Evolutionary conservation across 257 asterid genomes (phyloP).

Genomic region (Solanum infundibuliforme): DNA sequence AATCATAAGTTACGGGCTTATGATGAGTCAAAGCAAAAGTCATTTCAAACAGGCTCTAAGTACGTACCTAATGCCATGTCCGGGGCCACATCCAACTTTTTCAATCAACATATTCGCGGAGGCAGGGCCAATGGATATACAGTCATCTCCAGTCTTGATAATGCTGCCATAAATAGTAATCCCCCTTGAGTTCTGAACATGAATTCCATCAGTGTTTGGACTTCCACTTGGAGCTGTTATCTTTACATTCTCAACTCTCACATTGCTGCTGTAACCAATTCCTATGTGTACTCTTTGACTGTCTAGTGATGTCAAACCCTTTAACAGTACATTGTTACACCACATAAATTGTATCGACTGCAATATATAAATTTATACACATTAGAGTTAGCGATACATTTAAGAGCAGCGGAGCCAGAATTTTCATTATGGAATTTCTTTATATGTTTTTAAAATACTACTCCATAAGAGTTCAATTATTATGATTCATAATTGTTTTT

Average conservation of each 20-base stretch:
- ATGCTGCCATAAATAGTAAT: background rate
- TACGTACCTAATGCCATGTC: conserved; percentile 65
- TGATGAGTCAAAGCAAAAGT: too few species aligned
- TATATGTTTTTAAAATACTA: background rate
- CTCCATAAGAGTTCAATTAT: too few species aligned
- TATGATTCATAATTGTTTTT: too few species aligned
- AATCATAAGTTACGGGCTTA: too few species aligned
- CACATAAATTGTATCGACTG: conserved; percentile 32
- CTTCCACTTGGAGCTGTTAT: conserved; percentile 2
- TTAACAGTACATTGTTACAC: background rate
- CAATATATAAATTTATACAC: background rate
- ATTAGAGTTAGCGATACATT: background rate
- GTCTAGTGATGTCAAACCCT: background rate
- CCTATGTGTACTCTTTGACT: background rate
- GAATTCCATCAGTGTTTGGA: conserved; percentile 1
- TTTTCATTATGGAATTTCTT: background rate
- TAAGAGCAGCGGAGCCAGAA: background rate
- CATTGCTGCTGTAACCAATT: conserved; percentile 1
- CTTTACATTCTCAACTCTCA: conserved; percentile 1
- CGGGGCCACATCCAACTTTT: conserved; percentile 61
- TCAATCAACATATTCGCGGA: conserved; percentile 48
- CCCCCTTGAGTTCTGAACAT: conserved; percentile 2
- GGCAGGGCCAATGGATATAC: conserved; percentile 37
- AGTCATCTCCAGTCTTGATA: background rate
- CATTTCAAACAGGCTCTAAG: background rate